phyloP scores from a whole-genome alignment of 768 basidiomycete species.

The Pleurotus salmoneostramineus region DNA sequence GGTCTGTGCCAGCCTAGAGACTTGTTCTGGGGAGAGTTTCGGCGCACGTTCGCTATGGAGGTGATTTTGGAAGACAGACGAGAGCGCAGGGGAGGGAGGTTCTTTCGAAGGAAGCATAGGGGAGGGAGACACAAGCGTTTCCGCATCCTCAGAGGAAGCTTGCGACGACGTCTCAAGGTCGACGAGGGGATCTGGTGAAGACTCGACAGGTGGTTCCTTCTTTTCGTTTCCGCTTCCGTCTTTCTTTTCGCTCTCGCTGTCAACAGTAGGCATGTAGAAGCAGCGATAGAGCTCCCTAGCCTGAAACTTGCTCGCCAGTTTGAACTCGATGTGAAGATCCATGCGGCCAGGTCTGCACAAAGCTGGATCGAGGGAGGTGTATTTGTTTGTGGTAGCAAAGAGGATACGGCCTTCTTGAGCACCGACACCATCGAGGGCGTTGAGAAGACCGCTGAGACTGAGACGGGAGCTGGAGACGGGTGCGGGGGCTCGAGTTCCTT shows the following conservation, averaged over 20 bases:
- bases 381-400: constrained; percentile 52
- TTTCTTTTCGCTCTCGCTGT: constrained; percentile 18
- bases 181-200: constrained; percentile 15
- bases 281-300: constrained; percentile 59
- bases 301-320: constrained; percentile 67
- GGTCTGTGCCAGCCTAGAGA: constrained; percentile 43
- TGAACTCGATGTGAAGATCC: constrained; percentile 78
- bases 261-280: constrained; percentile 55
- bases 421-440: constrained; percentile 75
- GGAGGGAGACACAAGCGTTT: constrained; percentile 1
- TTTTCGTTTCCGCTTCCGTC: constrained; percentile 17
- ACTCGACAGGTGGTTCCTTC: constrained; percentile 13
- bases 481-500: neutral
- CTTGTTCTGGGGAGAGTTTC: constrained; percentile 31
- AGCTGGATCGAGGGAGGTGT: constrained; percentile 65
- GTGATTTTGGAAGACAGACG: neutral
- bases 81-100: constrained; percentile 12
- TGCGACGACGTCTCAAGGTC: constrained; percentile 18
- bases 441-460: constrained; percentile 71
- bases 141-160: constrained; percentile 8
- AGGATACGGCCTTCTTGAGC: constrained; percentile 82
- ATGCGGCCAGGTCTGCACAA: constrained; percentile 76
- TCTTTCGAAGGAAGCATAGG: constrained; percentile 8
- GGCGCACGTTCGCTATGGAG: constrained; percentile 34
- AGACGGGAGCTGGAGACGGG: constrained; percentile 31